Percentiles rank a stretch among this genome's conserved stretches.
These are phyloP conservation scores for Dryas drummondii DNA, from an alignment of 306 rosid species.

Conservation along the genomic window DNA sequence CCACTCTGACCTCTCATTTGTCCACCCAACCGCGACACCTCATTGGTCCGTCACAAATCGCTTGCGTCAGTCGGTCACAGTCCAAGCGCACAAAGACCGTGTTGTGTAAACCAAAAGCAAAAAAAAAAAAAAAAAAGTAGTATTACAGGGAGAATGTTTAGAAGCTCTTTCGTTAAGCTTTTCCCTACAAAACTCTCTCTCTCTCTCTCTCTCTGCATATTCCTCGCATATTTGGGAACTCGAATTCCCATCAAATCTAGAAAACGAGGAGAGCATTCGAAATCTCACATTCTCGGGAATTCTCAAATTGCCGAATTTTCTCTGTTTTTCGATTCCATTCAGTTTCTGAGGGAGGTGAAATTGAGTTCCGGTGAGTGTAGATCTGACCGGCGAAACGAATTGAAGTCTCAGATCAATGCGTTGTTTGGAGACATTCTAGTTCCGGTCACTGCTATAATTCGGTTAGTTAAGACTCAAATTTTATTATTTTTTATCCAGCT, in stretches of 20 bases:
- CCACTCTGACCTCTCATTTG: background rate
- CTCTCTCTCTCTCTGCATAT: conserved; percentile 37
- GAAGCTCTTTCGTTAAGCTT: conserved; percentile 15
- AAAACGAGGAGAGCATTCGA: conserved; percentile 11
- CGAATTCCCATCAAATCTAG: conserved; percentile 15
- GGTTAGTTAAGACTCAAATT: conserved; percentile 3
- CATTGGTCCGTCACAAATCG: background rate
- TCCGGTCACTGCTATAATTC: conserved; percentile 21
- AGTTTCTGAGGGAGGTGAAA: background rate
- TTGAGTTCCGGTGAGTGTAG: conserved; percentile 34
- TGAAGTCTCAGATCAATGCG: conserved; percentile 38
- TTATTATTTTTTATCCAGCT: conserved; percentile 11
- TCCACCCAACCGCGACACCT: background rate
- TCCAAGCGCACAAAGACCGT: background rate
- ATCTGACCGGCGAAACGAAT: conserved; percentile 35
- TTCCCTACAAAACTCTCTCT: conserved; percentile 17
- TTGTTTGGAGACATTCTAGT: conserved; percentile 39
- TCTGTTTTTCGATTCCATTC: background rate
- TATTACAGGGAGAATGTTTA: background rate
- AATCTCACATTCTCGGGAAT: background rate
- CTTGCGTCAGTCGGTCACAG: conserved; percentile 30
- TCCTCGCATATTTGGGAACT: conserved; percentile 45
- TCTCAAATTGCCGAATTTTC: background rate
- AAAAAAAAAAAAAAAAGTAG: background rate
- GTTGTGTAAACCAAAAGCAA: conserved; percentile 48